These are phyloP conservation scores for Clitoria ternatea DNA, from an alignment of 306 rosid species.

Conservation along the genomic window DNA sequence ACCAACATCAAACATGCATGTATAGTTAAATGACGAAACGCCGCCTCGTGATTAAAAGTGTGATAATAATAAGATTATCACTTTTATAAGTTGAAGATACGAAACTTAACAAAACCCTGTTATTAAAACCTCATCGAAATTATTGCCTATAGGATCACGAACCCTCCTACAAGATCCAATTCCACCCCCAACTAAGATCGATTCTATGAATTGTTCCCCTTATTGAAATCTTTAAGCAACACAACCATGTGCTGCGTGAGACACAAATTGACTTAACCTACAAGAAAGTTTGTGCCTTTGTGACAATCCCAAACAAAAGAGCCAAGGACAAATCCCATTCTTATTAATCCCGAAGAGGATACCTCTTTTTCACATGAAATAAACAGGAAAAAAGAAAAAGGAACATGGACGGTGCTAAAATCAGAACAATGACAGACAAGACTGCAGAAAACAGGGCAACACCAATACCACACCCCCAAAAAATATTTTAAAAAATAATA, in stretches of 20 bases:
- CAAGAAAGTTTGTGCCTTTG: neutral
- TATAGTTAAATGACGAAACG: too few relatives aligned
- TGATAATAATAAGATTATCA: too few relatives aligned
- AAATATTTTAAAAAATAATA: too few relatives aligned
- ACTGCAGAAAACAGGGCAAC: neutral
- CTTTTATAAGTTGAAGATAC: too few relatives aligned
- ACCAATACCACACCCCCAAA: neutral
- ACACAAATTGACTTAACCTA: neutral
- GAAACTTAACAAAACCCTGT: too few relatives aligned
- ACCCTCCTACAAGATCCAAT: slow-evolving; percentile 6
- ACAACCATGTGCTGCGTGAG: slow-evolving; percentile 23
- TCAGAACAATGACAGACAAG: slow-evolving; percentile 7
- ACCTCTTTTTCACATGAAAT: neutral
- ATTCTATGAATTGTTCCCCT: slow-evolving; percentile 21
- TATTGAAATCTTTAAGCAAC: neutral
- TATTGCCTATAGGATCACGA: slow-evolving; percentile 8
- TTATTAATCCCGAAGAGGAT: neutral
- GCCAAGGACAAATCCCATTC: slow-evolving; percentile 4
- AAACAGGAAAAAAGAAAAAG: neutral
- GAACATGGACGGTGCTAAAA: slow-evolving; percentile 10
- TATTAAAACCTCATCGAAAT: slow-evolving; percentile 17
- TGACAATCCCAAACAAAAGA: neutral
- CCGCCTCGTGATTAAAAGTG: too few relatives aligned
- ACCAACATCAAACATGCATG: too few relatives aligned
- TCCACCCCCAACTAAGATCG: slow-evolving; percentile 13